Percentiles rank a stretch among this genome's conserved stretches.
Conservation (phyloP, 2,329 filamentous ascomycete species). For the Fusarium equiseti region DNA sequence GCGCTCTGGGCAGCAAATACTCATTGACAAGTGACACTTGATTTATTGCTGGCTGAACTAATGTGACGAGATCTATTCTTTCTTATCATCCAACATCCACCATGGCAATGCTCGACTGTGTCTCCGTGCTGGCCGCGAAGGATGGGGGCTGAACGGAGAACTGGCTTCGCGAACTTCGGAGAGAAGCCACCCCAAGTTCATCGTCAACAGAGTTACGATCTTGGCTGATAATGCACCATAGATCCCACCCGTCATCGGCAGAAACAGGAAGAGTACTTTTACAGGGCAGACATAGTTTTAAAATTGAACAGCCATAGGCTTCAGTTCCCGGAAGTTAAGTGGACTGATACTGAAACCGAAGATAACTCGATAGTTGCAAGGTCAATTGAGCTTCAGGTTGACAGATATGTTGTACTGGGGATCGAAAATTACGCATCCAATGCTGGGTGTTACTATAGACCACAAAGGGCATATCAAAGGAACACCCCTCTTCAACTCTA, state of each 20-base stretch:
- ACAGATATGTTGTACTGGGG: accelerated
- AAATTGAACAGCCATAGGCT: no score
- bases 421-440: no score
- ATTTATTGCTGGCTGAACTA: accelerated
- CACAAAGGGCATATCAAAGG: neutral
- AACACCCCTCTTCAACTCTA: neutral
- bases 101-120: neutral
- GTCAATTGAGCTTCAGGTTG: no score
- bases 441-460: neutral
- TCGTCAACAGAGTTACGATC: no score
- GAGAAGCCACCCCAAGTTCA: no score
- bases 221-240: no score
- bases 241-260: no score
- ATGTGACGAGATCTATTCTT: neutral
- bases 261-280: no score
- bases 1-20: no score
- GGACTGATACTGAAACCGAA: neutral
- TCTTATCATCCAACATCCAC: neutral
- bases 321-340: neutral
- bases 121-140: neutral
- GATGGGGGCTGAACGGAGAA: neutral
- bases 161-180: no score
- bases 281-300: no score
- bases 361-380: neutral
- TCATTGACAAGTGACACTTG: no score